Base-by-base conservation (phyloP, 2,329 filamentous ascomycete genomes). In the Aulographum hederae region DNA sequence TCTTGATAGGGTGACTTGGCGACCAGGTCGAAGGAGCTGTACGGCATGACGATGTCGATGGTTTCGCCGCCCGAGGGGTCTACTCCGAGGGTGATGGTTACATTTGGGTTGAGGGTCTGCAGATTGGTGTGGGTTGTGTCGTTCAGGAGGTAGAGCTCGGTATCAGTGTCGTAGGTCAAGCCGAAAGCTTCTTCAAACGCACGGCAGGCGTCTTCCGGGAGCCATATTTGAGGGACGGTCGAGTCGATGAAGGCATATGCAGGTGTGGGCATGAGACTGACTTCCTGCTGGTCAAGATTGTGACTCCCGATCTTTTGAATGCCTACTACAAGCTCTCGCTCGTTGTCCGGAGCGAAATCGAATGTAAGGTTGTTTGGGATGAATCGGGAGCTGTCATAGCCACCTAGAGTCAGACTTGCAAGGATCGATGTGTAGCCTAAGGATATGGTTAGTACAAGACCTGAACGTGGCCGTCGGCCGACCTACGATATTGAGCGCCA, bases 401-500 rank as follows among this genome's bases (percentile, higher is more conserved):
- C 77, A 15, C 78, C 78, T 6, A 84, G 54, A 0, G 72, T 78
- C 28, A 82, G 50, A 18, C 56, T 60, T 11, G 45, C 51, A 6
- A 52, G 46, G n/a, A 55, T 48, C 5, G 45, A 47, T 11, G 46
- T 42, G 30, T 43, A 44, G 18, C 43, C 51, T 55, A 33, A 18
- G n/a, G n/a, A 29, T 31, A 11, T 10, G 6, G 19, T 32, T 14
- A 25, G 20, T 10, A 13, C 11, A 14, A 32, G 6, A 6, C 18
- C 13, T 18, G 28, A n/a, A 19, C n/a, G 16, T 13, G 16, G 27
- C 10, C 21, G 11, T 25, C 10, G 31, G n/a, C 8, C 21, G 16
- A 51, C 65, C 48, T 55, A 73, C 73, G 63, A 44, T 82, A 82
- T 38, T 65, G 65, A n/a, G 75, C 75, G 12, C 78, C 78, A 26